A percentile compares a stretch with the other conserved stretches of the same genome.
These are phyloP conservation scores for Elongisporangium undulatum DNA, from an alignment of 352 stramenopile genomes.

Conservation along the genomic window DNA sequence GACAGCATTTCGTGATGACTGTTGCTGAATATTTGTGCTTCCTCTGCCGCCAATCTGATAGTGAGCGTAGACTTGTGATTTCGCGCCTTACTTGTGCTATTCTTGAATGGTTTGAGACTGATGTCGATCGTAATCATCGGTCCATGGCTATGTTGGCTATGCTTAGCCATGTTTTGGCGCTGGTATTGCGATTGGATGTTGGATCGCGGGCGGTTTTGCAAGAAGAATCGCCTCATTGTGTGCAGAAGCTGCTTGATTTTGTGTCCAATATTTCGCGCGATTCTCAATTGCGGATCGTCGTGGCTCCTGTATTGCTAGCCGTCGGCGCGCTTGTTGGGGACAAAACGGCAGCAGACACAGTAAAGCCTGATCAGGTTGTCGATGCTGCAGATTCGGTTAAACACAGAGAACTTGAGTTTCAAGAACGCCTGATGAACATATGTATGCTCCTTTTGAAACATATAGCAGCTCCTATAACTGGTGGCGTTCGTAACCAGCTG, in stretches of 20 bases:
- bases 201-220: slow-evolving; percentile 31
- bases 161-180: slow-evolving; percentile 59
- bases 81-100: slow-evolving; percentile 43
- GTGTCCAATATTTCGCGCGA: slow-evolving; percentile 12
- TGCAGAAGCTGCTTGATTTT: slow-evolving; percentile 42
- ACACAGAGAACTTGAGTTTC: slow-evolving; percentile 1
- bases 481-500: slow-evolving; percentile 4
- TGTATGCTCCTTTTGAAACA: slow-evolving; percentile 2
- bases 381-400: neutral
- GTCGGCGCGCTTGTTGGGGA: slow-evolving; percentile 47
- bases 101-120: slow-evolving; percentile 28
- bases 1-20: slow-evolving; percentile 47
- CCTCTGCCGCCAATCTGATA: slow-evolving; percentile 46
- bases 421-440: slow-evolving; percentile 12
- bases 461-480: neutral
- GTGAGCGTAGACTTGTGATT: slow-evolving; percentile 53
- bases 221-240: slow-evolving; percentile 35
- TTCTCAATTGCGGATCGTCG: slow-evolving; percentile 21
- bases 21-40: slow-evolving; percentile 70
- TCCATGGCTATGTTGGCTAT: slow-evolving; percentile 30
- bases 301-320: slow-evolving; percentile 58
- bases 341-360: slow-evolving; percentile 6
- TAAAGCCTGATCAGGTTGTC: slow-evolving; percentile 32
- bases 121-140: slow-evolving; percentile 10
- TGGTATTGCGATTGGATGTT: slow-evolving; percentile 60